phyloP scores from a whole-genome alignment of 768 basidiomycete species.

The Terana coerulea region DNA sequence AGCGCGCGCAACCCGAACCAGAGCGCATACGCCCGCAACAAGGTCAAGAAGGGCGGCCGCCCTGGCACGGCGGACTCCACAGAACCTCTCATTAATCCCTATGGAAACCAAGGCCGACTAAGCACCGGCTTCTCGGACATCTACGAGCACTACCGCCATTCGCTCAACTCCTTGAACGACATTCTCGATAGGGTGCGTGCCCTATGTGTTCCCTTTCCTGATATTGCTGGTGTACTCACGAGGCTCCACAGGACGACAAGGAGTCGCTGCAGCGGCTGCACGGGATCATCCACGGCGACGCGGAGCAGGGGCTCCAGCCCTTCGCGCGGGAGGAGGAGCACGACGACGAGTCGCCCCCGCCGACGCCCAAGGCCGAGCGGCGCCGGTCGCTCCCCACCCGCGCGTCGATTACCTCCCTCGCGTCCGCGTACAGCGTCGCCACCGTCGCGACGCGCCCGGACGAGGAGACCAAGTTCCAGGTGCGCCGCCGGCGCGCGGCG shows the following conservation, averaged over 20 bases:
- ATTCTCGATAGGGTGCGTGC: slow-evolving; percentile 71
- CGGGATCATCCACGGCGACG: slow-evolving; percentile 50
- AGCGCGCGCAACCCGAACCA: slow-evolving; percentile 42
- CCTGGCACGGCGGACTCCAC: slow-evolving; percentile 67
- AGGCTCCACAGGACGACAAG: slow-evolving; percentile 58
- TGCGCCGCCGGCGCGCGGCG: slow-evolving; percentile 69
- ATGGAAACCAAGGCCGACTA: slow-evolving; percentile 7
- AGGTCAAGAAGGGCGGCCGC: slow-evolving; percentile 39
- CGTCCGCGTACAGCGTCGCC: slow-evolving; percentile 44
- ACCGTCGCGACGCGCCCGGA: slow-evolving; percentile 27
- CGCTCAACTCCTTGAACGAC: slow-evolving; percentile 74
- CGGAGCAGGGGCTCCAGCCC: slow-evolving; percentile 22
- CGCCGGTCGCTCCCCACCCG: slow-evolving; percentile 66
- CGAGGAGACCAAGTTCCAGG: slow-evolving; percentile 58
- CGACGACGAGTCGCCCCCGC: slow-evolving; percentile 8
- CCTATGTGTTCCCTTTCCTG: not conserved
- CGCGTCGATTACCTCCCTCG: slow-evolving; percentile 56
- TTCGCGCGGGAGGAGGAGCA: slow-evolving; percentile 18
- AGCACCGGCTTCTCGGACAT: slow-evolving; percentile 37
- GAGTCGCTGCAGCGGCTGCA: slow-evolving; percentile 73
- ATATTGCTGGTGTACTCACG: not conserved
- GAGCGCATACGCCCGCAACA: slow-evolving; percentile 39
- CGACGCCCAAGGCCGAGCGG: slow-evolving; percentile 48
- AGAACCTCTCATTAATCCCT: slow-evolving; percentile 38
- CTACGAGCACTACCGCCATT: slow-evolving; percentile 78